Conservation (phyloP, 352 stramenopile genomes). For the Phytophthora pseudosyringae region DNA sequence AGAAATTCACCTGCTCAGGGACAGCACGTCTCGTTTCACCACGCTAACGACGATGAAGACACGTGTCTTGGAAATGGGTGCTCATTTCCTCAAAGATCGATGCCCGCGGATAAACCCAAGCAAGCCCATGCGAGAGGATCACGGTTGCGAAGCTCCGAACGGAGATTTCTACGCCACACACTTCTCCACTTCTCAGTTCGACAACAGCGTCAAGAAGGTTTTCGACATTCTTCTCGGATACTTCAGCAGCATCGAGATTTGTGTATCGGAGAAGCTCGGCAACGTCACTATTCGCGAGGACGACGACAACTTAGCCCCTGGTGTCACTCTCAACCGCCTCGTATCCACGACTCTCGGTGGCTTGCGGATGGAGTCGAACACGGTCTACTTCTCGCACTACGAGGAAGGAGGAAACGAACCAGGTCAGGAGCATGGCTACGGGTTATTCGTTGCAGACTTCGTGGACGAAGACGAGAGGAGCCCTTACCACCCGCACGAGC, state of each 20-base stretch:
- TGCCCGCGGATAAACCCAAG: constrained; percentile 26
- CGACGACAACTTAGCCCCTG: constrained; percentile 37
- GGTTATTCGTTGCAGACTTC: constrained; percentile 46
- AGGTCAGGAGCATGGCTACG: constrained; percentile 25
- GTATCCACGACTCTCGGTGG: constrained; percentile 32
- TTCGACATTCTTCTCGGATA: constrained; percentile 48
- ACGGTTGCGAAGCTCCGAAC: constrained; percentile 31
- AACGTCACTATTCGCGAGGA: constrained; percentile 55
- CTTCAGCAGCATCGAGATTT: constrained; percentile 54
- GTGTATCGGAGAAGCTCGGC: constrained; percentile 50
- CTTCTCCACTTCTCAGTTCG: constrained; percentile 33
- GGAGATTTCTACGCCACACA: constrained; percentile 37
- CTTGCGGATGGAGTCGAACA: constrained; percentile 51
- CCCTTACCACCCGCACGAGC: constrained; percentile 44
- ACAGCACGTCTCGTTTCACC: constrained; percentile 4
- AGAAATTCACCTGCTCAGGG: constrained; percentile 22
- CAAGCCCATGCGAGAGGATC: constrained; percentile 37
- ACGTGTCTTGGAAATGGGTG: constrained; percentile 19
- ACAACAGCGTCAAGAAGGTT: constrained; percentile 44
- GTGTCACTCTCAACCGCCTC: constrained; percentile 44
- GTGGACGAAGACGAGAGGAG: constrained; percentile 49
- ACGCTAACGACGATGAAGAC: constrained; percentile 28
- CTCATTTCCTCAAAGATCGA: constrained; percentile 33
- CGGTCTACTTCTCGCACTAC: constrained; percentile 41
- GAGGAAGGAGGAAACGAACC: constrained; percentile 21